Percentiles rank a stretch among this genome's conserved stretches.
phyloP scores from a whole-genome alignment of 176 grass and related monocot species.

The Aegilops longissima region DNA sequence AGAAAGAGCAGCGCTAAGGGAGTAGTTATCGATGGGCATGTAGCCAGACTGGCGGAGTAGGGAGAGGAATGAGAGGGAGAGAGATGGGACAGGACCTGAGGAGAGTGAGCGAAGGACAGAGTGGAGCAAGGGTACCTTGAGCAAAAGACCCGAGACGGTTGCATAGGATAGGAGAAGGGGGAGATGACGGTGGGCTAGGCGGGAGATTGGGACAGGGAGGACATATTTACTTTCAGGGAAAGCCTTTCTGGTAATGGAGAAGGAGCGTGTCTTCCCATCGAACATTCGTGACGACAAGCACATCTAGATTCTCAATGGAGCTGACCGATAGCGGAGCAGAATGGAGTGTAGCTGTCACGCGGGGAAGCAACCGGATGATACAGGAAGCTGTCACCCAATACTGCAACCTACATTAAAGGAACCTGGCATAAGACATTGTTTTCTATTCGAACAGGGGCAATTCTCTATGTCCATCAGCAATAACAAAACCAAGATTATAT shows the following conservation, averaged over 20 bases:
- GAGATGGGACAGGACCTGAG: slow-evolving; percentile 38
- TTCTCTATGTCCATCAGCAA: neutral
- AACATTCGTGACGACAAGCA: neutral
- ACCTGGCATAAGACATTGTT: slow-evolving; percentile 11
- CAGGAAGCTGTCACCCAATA: slow-evolving; percentile 1
- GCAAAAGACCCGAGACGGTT: slow-evolving; percentile 52
- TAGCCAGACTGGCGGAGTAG: slow-evolving; percentile 38
- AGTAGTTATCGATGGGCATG: slow-evolving; percentile 59
- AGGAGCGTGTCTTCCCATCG: neutral
- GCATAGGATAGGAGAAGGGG: slow-evolving; percentile 56
- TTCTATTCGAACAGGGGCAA: neutral
- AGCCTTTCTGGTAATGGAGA: slow-evolving; percentile 9
- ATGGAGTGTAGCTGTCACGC: neutral
- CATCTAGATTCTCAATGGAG: slow-evolving; percentile 19
- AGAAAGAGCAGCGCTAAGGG: slow-evolving; percentile 67
- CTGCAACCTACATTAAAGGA: slow-evolving; percentile 47
- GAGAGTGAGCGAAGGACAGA: slow-evolving; percentile 54
- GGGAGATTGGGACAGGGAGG: slow-evolving; percentile 34
- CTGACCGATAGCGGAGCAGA: neutral
- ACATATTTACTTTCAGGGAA: neutral
- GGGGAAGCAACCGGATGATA: neutral
- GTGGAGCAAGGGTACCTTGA: slow-evolving; percentile 55
- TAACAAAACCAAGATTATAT: neutral
- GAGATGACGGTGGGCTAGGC: slow-evolving; percentile 45
- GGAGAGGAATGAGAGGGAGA: slow-evolving; percentile 62